A percentile compares a stretch with the other conserved stretches of the same genome.
Evolutionary conservation across 768 basidiomycete genomes (phyloP).

Genomic region (Tylopilus vinaceipallidus): DNA sequence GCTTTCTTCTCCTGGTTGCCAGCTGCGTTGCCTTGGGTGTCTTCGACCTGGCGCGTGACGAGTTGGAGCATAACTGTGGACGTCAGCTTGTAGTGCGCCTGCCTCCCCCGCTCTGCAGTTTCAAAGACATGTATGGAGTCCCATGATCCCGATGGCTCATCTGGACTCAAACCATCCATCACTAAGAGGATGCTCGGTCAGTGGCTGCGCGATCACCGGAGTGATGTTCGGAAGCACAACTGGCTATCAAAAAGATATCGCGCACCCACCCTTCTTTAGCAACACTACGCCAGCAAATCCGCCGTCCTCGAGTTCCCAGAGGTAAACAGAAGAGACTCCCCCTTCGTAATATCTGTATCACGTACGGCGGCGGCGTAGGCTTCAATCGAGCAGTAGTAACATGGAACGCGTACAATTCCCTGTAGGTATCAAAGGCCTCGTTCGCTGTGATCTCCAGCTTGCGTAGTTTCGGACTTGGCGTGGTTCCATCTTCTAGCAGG

Average conservation of each 20-base stretch:
- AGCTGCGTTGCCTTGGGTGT: slow-evolving; percentile 14
- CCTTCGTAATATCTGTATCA: slow-evolving; percentile 87
- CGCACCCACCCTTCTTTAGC: slow-evolving; percentile 80
- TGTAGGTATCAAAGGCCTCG: slow-evolving; percentile 95
- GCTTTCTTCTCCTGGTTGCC: slow-evolving; percentile 34
- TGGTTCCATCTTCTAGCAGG: slow-evolving; percentile 83
- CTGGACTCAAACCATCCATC: slow-evolving; percentile 51
- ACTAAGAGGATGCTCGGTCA: slow-evolving; percentile 38
- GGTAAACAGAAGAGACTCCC: slow-evolving; percentile 94
- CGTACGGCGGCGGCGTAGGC: slow-evolving; percentile 1
- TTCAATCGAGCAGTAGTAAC: background rate
- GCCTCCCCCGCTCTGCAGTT: slow-evolving; percentile 83
- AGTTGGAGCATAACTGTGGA: slow-evolving; percentile 97
- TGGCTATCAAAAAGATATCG: background rate
- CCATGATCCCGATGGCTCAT: slow-evolving; percentile 86
- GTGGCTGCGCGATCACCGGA: background rate
- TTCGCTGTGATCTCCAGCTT: slow-evolving; percentile 92
- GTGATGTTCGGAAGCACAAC: slow-evolving; percentile 2
- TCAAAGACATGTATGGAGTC: slow-evolving; percentile 99
- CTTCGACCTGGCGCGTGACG: slow-evolving; percentile 47
- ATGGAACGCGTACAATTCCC: slow-evolving; percentile 72
- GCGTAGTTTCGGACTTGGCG: slow-evolving; percentile 79
- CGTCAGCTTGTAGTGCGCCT: slow-evolving; percentile 95
- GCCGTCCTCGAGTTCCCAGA: slow-evolving; percentile 97
- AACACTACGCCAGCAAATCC: slow-evolving; percentile 96